These are phyloP conservation scores for Leptographium wingfieldii DNA, from an alignment of 2,329 filamentous ascomycete species.

Conservation along the genomic window DNA sequence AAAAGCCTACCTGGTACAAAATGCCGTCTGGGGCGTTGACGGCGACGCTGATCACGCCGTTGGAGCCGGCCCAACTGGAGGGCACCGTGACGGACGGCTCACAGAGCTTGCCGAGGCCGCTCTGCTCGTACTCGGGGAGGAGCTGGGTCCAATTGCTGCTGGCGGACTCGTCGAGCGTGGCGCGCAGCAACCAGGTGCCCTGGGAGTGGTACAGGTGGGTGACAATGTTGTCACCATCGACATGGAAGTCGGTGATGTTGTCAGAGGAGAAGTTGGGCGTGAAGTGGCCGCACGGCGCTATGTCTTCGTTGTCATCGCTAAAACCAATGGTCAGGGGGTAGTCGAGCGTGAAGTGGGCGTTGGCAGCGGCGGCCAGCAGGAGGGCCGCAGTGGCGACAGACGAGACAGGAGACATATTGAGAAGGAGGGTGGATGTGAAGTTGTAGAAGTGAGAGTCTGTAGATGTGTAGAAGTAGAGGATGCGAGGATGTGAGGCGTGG, in stretches of 20 bases:
- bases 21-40: slow-evolving; percentile 41
- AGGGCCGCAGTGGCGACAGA: slow-evolving; percentile 20
- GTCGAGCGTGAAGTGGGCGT: slow-evolving; percentile 42
- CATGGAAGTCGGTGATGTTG: slow-evolving; percentile 38
- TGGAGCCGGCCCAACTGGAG: slow-evolving; percentile 36
- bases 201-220: slow-evolving; percentile 36
- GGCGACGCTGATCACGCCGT: slow-evolving; percentile 41
- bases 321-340: slow-evolving; percentile 35
- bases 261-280: slow-evolving; percentile 27
- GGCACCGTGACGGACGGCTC: slow-evolving; percentile 35
- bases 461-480: background rate
- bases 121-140: slow-evolving; percentile 40
- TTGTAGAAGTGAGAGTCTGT: background rate
- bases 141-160: slow-evolving; percentile 40
- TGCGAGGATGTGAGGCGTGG: background rate
- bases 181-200: slow-evolving; percentile 44
- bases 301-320: slow-evolving; percentile 31
- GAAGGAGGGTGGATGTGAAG: background rate
- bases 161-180: slow-evolving; percentile 36
- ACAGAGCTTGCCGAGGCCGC: slow-evolving; percentile 42
- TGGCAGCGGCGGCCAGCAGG: slow-evolving; percentile 26
- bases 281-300: slow-evolving; percentile 42
- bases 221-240: slow-evolving; percentile 41
- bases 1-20: slow-evolving; percentile 36
- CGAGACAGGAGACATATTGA: slow-evolving; percentile 23